Percentiles rank a stretch among this genome's conserved stretches.
Evolutionary conservation across 495 filamentous ascomycete species (phyloP).

Genomic region (Penicillium silybi): DNA sequence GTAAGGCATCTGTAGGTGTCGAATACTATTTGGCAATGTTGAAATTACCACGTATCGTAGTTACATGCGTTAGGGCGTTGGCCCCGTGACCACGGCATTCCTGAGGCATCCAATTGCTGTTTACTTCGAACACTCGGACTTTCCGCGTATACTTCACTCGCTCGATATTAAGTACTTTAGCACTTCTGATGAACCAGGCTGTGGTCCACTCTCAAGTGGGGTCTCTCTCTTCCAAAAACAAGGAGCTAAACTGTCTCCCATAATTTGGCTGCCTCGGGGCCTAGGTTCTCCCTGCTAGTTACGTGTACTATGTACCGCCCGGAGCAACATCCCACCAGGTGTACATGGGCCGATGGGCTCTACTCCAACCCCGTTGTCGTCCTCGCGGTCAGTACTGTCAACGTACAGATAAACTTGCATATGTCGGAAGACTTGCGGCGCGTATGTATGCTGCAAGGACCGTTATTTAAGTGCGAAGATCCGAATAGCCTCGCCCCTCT

Average conservation of each 20-base stretch:
- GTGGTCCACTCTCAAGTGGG: background rate
- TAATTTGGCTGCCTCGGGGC: background rate
- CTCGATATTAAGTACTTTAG: background rate
- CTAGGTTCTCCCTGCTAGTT: background rate
- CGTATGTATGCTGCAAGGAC: background rate
- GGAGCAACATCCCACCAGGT: background rate
- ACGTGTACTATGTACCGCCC: background rate
- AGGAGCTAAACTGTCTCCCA: background rate
- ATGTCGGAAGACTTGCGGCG: background rate
- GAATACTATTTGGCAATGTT: conserved; percentile 6
- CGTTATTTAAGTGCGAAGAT: conserved; percentile 1
- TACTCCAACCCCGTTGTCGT: background rate
- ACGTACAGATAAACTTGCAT: background rate
- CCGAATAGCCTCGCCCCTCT: conserved; percentile 34
- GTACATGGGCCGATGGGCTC: background rate
- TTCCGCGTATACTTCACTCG: background rate
- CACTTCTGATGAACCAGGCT: background rate
- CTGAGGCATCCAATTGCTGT: background rate
- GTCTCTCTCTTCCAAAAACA: background rate
- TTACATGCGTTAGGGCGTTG: conserved; percentile 11
- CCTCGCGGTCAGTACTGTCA: background rate
- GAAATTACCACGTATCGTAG: background rate
- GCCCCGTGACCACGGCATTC: conserved; percentile 18
- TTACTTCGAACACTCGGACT: background rate
- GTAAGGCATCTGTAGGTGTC: conserved; percentile 5